Base-by-base conservation (phyloP, 2,329 filamentous ascomycete genomes). In the Cryphonectria carpinicola region DNA sequence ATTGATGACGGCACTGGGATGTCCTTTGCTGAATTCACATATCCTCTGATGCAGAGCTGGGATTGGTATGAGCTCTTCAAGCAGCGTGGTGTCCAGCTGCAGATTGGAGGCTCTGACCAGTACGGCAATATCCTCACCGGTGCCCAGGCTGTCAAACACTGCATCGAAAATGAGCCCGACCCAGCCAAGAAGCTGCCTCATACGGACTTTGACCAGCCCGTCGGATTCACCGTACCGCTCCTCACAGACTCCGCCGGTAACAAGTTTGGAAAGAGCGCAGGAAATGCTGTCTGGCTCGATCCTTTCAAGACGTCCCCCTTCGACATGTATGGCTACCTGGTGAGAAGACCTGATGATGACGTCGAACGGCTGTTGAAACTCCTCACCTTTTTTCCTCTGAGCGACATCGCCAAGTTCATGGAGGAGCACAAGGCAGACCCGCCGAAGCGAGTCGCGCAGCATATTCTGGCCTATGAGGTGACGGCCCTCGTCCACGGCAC, bases 121-220 rank as follows among this genome's bases (percentile, higher is more conserved):
- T 98, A 92, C 79, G 96, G 96, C 73, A 99, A 99, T 81, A 98
- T 99, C 74, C 88, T 97, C 39, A 90, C 95, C 17, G 96, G 96
- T 65, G 91, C 96, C 77, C 93, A 98, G 72, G 89, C 92, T 3
- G 88, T 98, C 76, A 95, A 95, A 80, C 85, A 90, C 68, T 90
- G 95, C 60, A 87, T 91, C 68, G 86, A 87, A 58, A 83, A 81
- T 64, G 86, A 90, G 71, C 83, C 86, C 46, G 79, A 87, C 63
- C 83, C 83, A 1, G 70, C 76, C 4, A 58, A 75, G 46, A 79
- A 74, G 74, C 78, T 87, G 64, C 82, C 84, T 22, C 71, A 77
- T 1, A 82, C 79, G 46, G 81, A 83, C 75, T 77, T 83, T 5
- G 80, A 88, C 74, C 85, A 86, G 22, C 93, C 95, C 0, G 88